These are phyloP conservation scores for Diplodia mutila DNA, from an alignment of 2,329 filamentous ascomycete species.

Conservation along the genomic window DNA sequence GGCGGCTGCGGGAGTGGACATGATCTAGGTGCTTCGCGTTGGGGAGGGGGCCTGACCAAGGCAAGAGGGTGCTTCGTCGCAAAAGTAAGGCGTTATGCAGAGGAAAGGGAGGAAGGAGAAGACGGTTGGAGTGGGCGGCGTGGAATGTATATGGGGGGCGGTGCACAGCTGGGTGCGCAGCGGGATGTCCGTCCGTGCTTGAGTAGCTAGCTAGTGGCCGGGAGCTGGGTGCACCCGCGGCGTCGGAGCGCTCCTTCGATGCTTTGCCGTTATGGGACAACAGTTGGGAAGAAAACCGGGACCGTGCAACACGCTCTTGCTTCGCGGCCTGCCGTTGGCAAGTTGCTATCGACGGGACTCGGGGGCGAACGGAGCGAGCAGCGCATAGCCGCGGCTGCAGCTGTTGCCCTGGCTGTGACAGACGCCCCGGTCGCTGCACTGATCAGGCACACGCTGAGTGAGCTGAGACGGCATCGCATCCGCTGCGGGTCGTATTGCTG, in stretches of 20 bases:
- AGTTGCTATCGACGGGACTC: background rate
- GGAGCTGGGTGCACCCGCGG: constrained; percentile 9
- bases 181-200: constrained; percentile 21
- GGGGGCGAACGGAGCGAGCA: background rate
- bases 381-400: constrained; percentile 12
- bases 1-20: constrained; percentile 49
- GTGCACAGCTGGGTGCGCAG: constrained; percentile 24
- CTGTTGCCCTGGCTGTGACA: constrained; percentile 11
- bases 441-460: constrained; percentile 19
- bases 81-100: constrained; percentile 31
- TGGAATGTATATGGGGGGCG: constrained; percentile 32
- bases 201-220: constrained; percentile 20
- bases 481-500: constrained; percentile 8
- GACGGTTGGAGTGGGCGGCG: constrained; percentile 29
- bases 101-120: constrained; percentile 31
- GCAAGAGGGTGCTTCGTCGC: constrained; percentile 89
- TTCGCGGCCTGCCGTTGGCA: constrained; percentile 1
- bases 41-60: constrained; percentile 93
- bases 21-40: constrained; percentile 53
- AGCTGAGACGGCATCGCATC: constrained; percentile 15
- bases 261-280: constrained; percentile 1
- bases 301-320: constrained; percentile 7
- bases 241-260: constrained; percentile 17
- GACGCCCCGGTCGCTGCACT: background rate
- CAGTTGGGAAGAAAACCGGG: constrained; percentile 19